Base-by-base conservation (phyloP, 106 monocot genomes). In the Acanthochlamys bracteata region DNA sequence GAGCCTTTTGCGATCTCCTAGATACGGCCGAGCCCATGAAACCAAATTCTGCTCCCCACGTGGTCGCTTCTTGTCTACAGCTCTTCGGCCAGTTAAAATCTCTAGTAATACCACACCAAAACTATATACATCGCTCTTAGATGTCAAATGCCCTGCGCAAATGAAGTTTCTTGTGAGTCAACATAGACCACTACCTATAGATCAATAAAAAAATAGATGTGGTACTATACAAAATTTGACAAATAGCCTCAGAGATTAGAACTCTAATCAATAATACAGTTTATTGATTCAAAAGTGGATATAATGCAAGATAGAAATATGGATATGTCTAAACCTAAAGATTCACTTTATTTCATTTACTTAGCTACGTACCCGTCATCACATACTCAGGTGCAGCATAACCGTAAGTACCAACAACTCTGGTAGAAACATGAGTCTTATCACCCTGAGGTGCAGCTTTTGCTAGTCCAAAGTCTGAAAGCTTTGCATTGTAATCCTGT, bases 311-410 rank as follows among this genome's bases (percentile, higher is more conserved):
- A n/a, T n/a, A n/a, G n/a, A n/a, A n/a, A n/a, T n/a, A n/a, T n/a
- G n/a, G n/a, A n/a, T n/a, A n/a, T n/a, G n/a, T n/a, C n/a, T n/a
- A n/a, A n/a, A n/a, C n/a, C n/a, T n/a, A n/a, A n/a, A n/a, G n/a
- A n/a, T n/a, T n/a, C n/a, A n/a, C n/a, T n/a, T n/a, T n/a, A n/a
- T n/a, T n/a, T n/a, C n/a, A n/a, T n/a, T n/a, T n/a, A n/a, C n/a
- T n/a, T 54, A 1, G 11, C 26, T 55, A 0, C 27, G 42, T 84
- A 93, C 93, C 93, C 75, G 93, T 93, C 89, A 89, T 89, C 43
- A 93, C 84, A 76, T 93, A 93, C 71, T 92, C 93, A 24, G 88
- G 93, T 41, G 93, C 93, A 66, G 93, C 93, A 78, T 93, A 93
- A 45, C 93, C 93, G 72, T 85, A 85, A 26, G 93, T 93, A 45